Conservation (phyloP, 495 filamentous ascomycete species). For the Daldinia loculata region DNA sequence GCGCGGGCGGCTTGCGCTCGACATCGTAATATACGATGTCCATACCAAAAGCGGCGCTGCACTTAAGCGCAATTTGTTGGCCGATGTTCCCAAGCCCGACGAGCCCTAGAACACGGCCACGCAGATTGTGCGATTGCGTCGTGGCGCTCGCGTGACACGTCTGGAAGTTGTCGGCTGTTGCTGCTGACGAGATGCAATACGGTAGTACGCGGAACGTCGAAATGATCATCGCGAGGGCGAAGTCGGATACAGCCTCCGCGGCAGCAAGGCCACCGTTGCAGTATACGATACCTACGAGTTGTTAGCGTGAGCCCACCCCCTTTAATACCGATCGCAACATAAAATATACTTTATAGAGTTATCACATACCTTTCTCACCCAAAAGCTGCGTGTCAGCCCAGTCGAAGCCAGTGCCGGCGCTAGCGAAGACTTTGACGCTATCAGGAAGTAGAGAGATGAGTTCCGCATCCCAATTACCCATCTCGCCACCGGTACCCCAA, state of each 20-base stretch:
- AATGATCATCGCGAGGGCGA: constrained; percentile 70
- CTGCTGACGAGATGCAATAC: constrained; percentile 62
- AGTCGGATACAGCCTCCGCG: constrained; percentile 73
- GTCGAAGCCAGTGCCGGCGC: constrained; percentile 78
- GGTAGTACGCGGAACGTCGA: constrained; percentile 70
- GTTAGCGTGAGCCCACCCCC: not conserved
- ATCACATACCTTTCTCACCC: constrained; percentile 68
- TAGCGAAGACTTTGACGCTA: constrained; percentile 73
- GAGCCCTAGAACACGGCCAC: constrained; percentile 64
- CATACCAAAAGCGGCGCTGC: constrained; percentile 67
- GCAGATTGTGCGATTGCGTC: constrained; percentile 65
- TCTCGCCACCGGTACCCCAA: constrained; percentile 81
- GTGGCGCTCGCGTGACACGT: constrained; percentile 67
- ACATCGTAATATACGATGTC: constrained; percentile 74
- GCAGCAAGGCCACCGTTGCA: constrained; percentile 75
- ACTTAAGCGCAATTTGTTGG: constrained; percentile 67
- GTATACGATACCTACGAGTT: constrained; percentile 67
- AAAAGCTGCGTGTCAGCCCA: constrained; percentile 77
- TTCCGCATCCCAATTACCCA: constrained; percentile 79
- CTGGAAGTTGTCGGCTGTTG: constrained; percentile 53
- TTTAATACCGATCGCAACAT: not conserved
- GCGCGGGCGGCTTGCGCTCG: constrained; percentile 58
- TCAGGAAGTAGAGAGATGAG: constrained; percentile 70
- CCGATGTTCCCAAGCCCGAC: constrained; percentile 77
- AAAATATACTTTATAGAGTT: not conserved